A percentile compares a stretch with the other conserved stretches of the same genome.
These are phyloP conservation scores for Coelastrella sp. DNA, from an alignment of 139 green algal species.

Conservation along the genomic window DNA sequence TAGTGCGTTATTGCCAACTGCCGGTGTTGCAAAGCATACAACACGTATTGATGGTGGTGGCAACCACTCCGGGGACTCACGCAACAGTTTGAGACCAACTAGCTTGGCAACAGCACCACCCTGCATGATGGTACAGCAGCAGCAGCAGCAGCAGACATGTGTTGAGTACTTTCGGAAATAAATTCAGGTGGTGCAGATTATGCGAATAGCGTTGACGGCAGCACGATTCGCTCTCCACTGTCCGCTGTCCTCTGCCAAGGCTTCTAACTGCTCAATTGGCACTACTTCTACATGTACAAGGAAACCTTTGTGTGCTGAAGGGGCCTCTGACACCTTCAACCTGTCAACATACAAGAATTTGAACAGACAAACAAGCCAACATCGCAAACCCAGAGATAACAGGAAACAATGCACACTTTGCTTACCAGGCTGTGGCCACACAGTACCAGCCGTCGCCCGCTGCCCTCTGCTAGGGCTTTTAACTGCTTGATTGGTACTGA, in stretches of 20 bases:
- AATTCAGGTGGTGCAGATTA: no score
- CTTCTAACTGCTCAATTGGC: constrained; percentile 62
- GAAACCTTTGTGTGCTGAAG: constrained; percentile 75
- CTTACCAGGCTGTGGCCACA: constrained; percentile 74
- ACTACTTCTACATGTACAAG: constrained; percentile 63
- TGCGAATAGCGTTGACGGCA: no score
- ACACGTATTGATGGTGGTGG: constrained; percentile 58
- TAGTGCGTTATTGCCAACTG: constrained; percentile 81
- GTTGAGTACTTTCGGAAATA: not conserved
- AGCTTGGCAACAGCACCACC: constrained; percentile 84
- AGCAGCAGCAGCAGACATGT: not conserved
- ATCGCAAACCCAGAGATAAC: no score
- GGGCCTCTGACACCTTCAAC: not conserved
- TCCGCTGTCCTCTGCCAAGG: no score
- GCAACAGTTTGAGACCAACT: constrained; percentile 74
- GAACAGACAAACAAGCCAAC: no score
- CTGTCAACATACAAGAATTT: no score
- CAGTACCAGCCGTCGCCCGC: constrained; percentile 73
- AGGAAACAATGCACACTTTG: not conserved
- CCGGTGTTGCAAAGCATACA: constrained; percentile 80
- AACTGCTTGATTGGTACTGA: constrained; percentile 69
- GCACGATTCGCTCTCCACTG: no score
- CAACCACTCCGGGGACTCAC: constrained; percentile 52
- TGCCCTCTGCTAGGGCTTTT: constrained; percentile 63
- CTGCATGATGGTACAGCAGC: not conserved